phyloP scores from a whole-genome alignment of 2,329 filamentous ascomycete species.

The Pseudogymnoascus sp. region DNA sequence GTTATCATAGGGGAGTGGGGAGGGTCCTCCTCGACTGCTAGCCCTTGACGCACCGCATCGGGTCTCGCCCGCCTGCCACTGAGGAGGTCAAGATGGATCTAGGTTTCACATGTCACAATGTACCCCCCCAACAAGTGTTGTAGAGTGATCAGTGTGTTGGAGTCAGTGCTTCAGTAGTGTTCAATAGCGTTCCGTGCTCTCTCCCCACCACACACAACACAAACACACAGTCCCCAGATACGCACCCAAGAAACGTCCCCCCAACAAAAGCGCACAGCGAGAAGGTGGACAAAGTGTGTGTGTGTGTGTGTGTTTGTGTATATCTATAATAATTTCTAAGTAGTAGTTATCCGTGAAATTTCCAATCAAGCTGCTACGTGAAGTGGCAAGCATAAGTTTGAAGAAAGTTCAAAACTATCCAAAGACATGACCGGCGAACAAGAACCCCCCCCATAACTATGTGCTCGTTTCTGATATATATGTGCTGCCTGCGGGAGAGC shows the following conservation, averaged over 20 bases:
- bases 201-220: background rate
- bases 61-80: constrained; percentile 1
- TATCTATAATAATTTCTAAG: constrained; percentile 8
- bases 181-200: background rate
- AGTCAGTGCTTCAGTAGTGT: background rate
- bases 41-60: constrained; percentile 1
- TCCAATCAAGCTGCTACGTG: background rate
- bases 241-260: background rate
- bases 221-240: background rate
- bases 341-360: constrained; percentile 4
- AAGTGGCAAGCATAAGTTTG: background rate
- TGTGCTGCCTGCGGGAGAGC: background rate
- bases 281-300: background rate
- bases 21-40: background rate
- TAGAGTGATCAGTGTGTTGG: background rate
- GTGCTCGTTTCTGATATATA: constrained; percentile 8
- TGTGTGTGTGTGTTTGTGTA: background rate
- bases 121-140: background rate
- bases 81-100: background rate
- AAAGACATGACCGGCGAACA: background rate
- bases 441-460: background rate
- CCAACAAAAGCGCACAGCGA: background rate
- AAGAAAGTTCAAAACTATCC: background rate
- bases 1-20: constrained; percentile 1
- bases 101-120: constrained; percentile 1